Evolutionary conservation across 2,329 filamentous ascomycete species (phyloP), one percentile per base, ranked within the genome.

Genomic region (Xylaria polymorpha): DNA sequence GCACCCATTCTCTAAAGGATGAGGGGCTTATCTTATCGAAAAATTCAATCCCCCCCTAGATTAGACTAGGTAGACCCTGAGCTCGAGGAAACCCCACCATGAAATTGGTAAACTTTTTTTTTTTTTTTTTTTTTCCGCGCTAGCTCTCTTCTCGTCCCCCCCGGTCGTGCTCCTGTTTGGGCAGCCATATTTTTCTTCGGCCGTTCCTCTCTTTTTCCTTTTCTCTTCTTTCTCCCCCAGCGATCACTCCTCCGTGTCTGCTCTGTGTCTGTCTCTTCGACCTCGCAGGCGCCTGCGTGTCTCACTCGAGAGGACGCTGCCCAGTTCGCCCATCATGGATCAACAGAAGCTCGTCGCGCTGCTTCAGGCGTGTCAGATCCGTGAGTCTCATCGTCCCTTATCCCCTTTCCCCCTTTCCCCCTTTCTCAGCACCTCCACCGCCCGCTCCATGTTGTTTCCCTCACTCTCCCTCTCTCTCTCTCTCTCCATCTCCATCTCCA

Each of bases 281-380:
- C 32, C 58, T 46, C 39, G 43, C 59, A 63, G 68, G 62, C 62
- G 61, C 69, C 39, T 46, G 48, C 39, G 57, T 70, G 61, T 70
- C 62, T 68, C 56, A 46, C 55, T 53, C 61, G 58, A 64, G 50
- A 63, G 44, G 64, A 67, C 66, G 64, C 62, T 51, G 62, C 56
- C 58, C 60, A 64, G 56, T 64, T 61, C 53, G 39, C 46, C 65
- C 77, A 81, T 70, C 78, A 94, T 94, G 92, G 91, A 94, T 81
- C 88, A 93, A 81, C 90, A 93, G 81, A 90, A 92, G 83, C 94
- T 98, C 80, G 87, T 96, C 75, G 87, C 92, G 85, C 90, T 97
- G 83, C 89, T 98, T 80, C 89, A 96, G 87, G 91, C 92, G 83
- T 90, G 95, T 77, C 88, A 97, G 83, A 90, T 94, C 81, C 94